Conservation (phyloP, 2,329 filamentous ascomycete species). For the Stagonosporopsis cucurbitacearum region DNA sequence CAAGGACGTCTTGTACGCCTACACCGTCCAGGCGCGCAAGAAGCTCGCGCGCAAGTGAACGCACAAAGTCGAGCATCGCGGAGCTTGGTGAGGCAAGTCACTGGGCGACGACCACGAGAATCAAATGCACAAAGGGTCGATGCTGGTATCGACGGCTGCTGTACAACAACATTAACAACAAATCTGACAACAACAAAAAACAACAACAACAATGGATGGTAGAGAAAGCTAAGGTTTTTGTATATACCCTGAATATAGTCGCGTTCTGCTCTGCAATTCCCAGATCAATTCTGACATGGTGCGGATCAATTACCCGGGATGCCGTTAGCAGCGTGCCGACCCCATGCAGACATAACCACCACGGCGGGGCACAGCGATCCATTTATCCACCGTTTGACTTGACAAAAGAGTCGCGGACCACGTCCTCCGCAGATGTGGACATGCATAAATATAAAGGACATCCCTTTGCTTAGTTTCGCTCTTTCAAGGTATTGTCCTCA, state of each 20-base stretch:
- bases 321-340: conserved; percentile 13
- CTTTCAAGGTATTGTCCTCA: background rate
- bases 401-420: conserved; percentile 8
- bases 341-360: conserved; percentile 4
- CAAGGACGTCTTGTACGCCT: conserved; percentile 93
- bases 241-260: conserved; percentile 59
- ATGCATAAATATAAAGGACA: background rate
- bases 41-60: conserved; percentile 51
- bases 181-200: too few relatives aligned
- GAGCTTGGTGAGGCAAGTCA: background rate
- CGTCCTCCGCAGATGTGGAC: background rate
- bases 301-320: conserved; percentile 17
- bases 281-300: background rate
- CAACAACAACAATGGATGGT: conserved; percentile 4
- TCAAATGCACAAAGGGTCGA: background rate
- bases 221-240: conserved; percentile 9
- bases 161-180: too few relatives aligned
- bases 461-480: background rate
- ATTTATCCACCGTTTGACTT: background rate
- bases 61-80: background rate
- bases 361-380: conserved; percentile 2
- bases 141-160: conserved; percentile 44
- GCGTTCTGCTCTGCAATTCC: background rate
- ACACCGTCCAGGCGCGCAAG: conserved; percentile 71
- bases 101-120: background rate